A percentile compares a stretch with the other conserved stretches of the same genome.
These are phyloP conservation scores for Rhizophagus sp. DNA, from an alignment of 192 early-diverging fungal species.

Conservation along the genomic window DNA sequence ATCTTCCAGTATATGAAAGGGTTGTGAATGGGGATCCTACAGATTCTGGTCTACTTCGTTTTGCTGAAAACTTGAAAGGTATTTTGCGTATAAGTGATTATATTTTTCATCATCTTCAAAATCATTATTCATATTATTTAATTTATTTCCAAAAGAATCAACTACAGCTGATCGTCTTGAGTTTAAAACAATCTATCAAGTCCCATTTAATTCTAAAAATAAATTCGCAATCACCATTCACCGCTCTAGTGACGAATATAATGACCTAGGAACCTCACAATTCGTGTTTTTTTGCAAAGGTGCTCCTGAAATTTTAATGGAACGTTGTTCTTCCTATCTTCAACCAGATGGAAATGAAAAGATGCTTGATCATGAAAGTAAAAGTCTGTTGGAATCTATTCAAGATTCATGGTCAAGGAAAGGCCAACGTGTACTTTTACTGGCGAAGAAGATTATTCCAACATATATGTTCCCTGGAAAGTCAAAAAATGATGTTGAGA, in stretches of 20 bases:
- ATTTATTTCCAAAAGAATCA: not conserved
- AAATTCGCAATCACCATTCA: slow-evolving; percentile 64
- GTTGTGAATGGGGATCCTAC: slow-evolving; percentile 81
- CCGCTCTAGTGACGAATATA: slow-evolving; percentile 17
- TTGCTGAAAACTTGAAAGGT: slow-evolving; percentile 41
- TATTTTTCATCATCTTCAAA: not conserved
- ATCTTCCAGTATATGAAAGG: slow-evolving; percentile 58
- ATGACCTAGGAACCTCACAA: slow-evolving; percentile 22
- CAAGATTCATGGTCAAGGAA: slow-evolving; percentile 57
- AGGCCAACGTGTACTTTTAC: slow-evolving; percentile 59
- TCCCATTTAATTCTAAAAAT: slow-evolving; percentile 78
- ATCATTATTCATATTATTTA: not conserved
- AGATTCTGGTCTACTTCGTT: slow-evolving; percentile 78
- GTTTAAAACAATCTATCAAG: slow-evolving; percentile 44
- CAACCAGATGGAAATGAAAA: slow-evolving; percentile 40
- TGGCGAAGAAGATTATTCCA: slow-evolving; percentile 32
- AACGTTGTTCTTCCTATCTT: slow-evolving; percentile 42
- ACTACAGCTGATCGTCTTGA: not conserved
- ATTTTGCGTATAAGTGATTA: not conserved
- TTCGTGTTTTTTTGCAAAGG: slow-evolving; percentile 66
- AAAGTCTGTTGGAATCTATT: slow-evolving; percentile 36
- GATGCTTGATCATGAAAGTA: slow-evolving; percentile 40
- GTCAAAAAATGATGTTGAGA: slow-evolving; percentile 29
- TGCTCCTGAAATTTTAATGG: slow-evolving; percentile 75
- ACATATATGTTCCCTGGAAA: not conserved